A percentile compares a stretch with the other conserved stretches of the same genome.
These are phyloP conservation scores for Bocquillonia castaneifolia DNA, from an alignment of 441 rosid genomes.

Conservation along the genomic window DNA sequence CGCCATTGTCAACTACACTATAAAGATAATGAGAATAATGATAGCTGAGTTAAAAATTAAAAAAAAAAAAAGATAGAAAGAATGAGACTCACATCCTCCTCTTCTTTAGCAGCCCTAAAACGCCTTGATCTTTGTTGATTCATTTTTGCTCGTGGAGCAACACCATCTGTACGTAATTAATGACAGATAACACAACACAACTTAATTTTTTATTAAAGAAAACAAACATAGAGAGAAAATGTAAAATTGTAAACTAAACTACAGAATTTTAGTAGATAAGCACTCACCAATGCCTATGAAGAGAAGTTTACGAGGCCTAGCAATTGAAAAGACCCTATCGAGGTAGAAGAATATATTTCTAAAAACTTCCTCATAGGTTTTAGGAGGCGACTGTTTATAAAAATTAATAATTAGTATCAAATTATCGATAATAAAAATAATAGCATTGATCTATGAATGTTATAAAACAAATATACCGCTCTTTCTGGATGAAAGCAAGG, in stretches of 20 bases:
- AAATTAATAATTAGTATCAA: background rate
- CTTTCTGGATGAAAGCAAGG: constrained; percentile 35
- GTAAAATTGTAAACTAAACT: background rate
- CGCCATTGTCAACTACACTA: background rate
- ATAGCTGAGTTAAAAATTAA: no score
- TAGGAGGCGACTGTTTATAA: constrained; percentile 20
- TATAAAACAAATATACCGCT: background rate
- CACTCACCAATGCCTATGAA: constrained; percentile 27
- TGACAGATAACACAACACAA: background rate
- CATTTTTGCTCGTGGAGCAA: constrained; percentile 98
- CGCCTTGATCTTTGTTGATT: constrained; percentile 94
- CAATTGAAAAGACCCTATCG: constrained; percentile 26
- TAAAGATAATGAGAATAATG: no score
- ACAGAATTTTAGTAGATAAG: background rate
- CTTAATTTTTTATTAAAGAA: constrained; percentile 3
- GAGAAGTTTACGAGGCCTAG: constrained; percentile 28
- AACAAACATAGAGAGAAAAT: background rate
- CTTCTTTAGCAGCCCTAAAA: constrained; percentile 91
- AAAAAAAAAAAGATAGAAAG: background rate
- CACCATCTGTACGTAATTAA: constrained; percentile 57
- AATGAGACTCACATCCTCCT: constrained; percentile 46
- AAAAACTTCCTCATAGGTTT: constrained; percentile 22
- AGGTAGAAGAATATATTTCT: constrained; percentile 17
- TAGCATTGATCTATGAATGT: no score
- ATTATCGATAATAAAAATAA: background rate